Percentiles rank a stretch among this genome's conserved stretches.
These are phyloP conservation scores for Acanthochlamys bracteata DNA, from an alignment of 106 monocot species.

Conservation along the genomic window DNA sequence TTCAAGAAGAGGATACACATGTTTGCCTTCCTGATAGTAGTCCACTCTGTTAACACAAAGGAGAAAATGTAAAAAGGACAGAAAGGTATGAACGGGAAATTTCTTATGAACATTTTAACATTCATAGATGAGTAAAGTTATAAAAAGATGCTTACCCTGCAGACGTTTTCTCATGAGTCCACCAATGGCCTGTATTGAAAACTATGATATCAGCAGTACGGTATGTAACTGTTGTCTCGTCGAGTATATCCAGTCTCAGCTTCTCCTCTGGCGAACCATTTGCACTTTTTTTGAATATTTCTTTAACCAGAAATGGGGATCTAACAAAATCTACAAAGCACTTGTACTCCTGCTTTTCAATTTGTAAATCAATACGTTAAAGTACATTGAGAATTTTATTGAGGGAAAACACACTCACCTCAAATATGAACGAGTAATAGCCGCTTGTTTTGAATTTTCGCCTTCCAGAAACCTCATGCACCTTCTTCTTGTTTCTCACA, in stretches of 20 bases:
- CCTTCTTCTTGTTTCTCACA: conserved; percentile 43
- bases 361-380: background rate
- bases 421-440: conserved; percentile 76
- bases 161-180: conserved; percentile 93
- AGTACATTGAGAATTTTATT: background rate
- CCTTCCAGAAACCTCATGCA: conserved; percentile 66
- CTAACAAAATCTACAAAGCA: conserved; percentile 72
- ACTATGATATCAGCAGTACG: conserved; percentile 58
- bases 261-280: conserved; percentile 43
- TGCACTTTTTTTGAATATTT: conserved; percentile 19
- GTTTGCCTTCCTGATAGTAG: conserved; percentile 88
- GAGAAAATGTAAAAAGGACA: background rate
- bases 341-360: conserved; percentile 49
- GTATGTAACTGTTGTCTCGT: conserved; percentile 54
- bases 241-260: conserved; percentile 72
- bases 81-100: background rate
- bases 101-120: background rate
- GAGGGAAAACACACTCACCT: conserved; percentile 32
- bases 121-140: background rate
- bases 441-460: conserved; percentile 63
- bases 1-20: conserved; percentile 60
- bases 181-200: conserved; percentile 99
- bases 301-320: conserved; percentile 78
- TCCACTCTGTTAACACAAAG: conserved; percentile 39
- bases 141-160: conserved; percentile 37